Percentiles rank a stretch among this genome's conserved stretches.
phyloP scores from a whole-genome alignment of 139 green algal genomes.

The Monoraphidium neglectum region DNA sequence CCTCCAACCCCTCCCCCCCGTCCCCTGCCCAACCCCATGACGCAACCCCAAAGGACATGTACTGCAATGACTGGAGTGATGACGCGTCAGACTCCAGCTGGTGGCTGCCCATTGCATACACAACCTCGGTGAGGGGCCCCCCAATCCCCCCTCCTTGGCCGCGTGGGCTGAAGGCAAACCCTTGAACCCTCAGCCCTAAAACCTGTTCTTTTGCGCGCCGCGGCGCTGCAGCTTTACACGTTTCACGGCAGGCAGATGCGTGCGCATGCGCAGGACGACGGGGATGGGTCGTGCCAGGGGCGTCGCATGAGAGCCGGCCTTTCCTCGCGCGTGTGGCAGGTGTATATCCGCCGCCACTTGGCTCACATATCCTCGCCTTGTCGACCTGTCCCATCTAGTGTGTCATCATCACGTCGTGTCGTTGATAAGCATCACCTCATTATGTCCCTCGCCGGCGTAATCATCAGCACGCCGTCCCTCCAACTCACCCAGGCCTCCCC shows the following conservation, averaged over 20 bases:
- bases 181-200: too few relatives aligned
- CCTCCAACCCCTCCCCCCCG: too few relatives aligned
- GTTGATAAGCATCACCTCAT: background rate
- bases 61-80: constrained; percentile 24
- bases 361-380: too few relatives aligned
- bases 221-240: too few relatives aligned
- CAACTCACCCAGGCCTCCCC: constrained; percentile 7
- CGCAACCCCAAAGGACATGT: background rate
- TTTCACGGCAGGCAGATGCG: too few relatives aligned
- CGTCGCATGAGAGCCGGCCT: too few relatives aligned
- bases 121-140: background rate
- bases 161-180: background rate
- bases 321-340: too few relatives aligned
- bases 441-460: background rate
- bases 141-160: background rate
- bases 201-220: too few relatives aligned
- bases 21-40: too few relatives aligned
- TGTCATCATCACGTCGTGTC: constrained; percentile 9
- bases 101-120: constrained; percentile 24
- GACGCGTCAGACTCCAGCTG: constrained; percentile 22
- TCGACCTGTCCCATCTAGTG: background rate
- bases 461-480: background rate
- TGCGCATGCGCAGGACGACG: too few relatives aligned
- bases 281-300: too few relatives aligned
- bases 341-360: too few relatives aligned